phyloP scores from a whole-genome alignment of 352 stramenopile genomes.

The Thraustochytrium sp. region DNA sequence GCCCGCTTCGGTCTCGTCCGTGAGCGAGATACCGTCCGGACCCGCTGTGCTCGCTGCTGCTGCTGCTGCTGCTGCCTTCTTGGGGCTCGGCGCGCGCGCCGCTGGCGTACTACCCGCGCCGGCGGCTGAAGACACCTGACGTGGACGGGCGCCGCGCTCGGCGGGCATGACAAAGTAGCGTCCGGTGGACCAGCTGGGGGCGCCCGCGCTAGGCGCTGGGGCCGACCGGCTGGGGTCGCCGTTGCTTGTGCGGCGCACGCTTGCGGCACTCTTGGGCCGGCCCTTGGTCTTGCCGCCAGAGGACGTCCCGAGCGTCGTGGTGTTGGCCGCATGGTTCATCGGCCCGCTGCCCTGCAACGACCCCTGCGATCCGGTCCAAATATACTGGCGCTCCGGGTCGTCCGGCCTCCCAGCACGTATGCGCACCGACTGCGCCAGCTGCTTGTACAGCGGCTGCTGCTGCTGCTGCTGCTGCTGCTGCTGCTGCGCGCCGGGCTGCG shows the following conservation, averaged over 20 bases:
- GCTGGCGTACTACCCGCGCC: not conserved
- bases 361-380: not conserved
- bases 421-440: not conserved
- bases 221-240: not conserved
- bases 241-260: not conserved
- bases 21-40: not conserved
- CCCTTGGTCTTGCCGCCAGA: not conserved
- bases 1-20: not conserved
- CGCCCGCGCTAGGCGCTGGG: not conserved
- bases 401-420: not conserved
- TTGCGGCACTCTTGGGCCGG: not conserved
- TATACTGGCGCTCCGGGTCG: not conserved
- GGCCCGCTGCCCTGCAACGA: not conserved
- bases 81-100: not conserved
- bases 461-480: not conserved
- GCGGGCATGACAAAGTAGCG: constrained; percentile 6
- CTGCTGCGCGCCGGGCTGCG: not conserved
- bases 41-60: not conserved
- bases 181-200: not conserved
- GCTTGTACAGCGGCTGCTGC: not conserved
- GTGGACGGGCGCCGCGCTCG: not conserved
- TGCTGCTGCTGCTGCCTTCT: not conserved
- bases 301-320: too few species aligned
- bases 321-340: too few species aligned
- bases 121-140: not conserved